Evolutionary conservation across 805 yeast species (phyloP).

Genomic region (Myxozyma melibiosi): DNA sequence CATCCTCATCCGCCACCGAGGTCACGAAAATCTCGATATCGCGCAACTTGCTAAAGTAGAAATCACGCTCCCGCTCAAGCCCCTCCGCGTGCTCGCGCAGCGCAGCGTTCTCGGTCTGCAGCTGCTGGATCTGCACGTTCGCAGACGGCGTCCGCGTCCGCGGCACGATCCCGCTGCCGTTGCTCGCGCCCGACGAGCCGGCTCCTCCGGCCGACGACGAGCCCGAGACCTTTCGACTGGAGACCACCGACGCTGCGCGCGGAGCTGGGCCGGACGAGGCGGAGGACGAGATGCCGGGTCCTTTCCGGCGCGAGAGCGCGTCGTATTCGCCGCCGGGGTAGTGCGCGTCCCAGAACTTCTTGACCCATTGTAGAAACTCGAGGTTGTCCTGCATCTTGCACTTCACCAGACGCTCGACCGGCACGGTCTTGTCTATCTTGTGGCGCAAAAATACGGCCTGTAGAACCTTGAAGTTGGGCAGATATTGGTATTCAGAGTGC

Average conservation of each 20-base stretch:
- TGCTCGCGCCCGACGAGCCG: conserved; percentile 6
- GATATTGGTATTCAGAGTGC: conserved; percentile 70
- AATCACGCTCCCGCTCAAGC: conserved; percentile 76
- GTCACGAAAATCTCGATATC: conserved; percentile 83
- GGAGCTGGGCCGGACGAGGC: conserved; percentile 8
- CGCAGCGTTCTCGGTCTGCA: conserved; percentile 58
- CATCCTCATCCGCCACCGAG: conserved; percentile 56
- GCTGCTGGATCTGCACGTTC: conserved; percentile 36
- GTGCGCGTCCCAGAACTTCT: conserved; percentile 76
- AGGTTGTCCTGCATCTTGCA: conserved; percentile 92
- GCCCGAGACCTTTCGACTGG: conserved; percentile 17
- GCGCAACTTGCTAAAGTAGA: conserved; percentile 84
- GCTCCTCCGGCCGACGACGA: background rate
- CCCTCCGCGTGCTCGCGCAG: conserved; percentile 62
- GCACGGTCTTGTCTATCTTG: conserved; percentile 69
- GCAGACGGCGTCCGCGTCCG: conserved; percentile 31
- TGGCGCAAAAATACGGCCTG: conserved; percentile 79
- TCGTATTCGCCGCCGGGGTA: conserved; percentile 73
- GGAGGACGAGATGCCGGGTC: conserved; percentile 18
- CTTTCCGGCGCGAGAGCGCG: conserved; percentile 60
- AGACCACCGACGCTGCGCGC: conserved; percentile 25
- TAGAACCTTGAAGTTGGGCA: conserved; percentile 79
- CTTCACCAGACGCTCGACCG: conserved; percentile 78
- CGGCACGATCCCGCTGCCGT: conserved; percentile 16
- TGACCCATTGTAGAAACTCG: conserved; percentile 92